These are phyloP conservation scores for Durotheca rogersii DNA, from an alignment of 495 filamentous ascomycete species.

Conservation along the genomic window DNA sequence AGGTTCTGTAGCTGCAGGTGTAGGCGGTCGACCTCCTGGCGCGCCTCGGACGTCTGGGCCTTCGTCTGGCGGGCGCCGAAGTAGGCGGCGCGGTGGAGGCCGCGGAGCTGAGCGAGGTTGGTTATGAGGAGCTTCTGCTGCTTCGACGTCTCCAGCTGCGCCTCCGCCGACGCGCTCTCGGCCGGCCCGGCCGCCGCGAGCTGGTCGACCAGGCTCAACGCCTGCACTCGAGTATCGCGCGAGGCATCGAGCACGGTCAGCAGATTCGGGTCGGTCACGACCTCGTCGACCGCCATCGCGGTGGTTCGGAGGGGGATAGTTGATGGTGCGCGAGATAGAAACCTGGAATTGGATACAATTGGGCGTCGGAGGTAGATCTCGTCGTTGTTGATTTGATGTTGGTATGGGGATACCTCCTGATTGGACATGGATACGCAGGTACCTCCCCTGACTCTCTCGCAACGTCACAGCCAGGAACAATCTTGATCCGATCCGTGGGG, in stretches of 20 bases:
- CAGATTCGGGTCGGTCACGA: conserved; percentile 70
- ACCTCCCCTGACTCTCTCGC: too few species aligned
- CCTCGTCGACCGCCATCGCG: conserved; percentile 51
- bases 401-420: too few species aligned
- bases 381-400: too few species aligned
- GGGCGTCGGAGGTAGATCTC: too few species aligned
- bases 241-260: conserved; percentile 70
- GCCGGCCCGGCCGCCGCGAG: conserved; percentile 36
- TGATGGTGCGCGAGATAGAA: too few species aligned
- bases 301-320: too few species aligned
- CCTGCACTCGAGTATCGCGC: conserved; percentile 68
- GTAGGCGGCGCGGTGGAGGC: conserved; percentile 76
- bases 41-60: conserved; percentile 76
- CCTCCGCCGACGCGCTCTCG: conserved; percentile 46
- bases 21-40: conserved; percentile 86
- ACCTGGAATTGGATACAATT: too few species aligned
- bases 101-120: conserved; percentile 77
- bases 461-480: too few species aligned
- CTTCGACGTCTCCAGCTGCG: conserved; percentile 64
- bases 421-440: too few species aligned
- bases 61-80: conserved; percentile 85
- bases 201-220: conserved; percentile 66
- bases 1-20: conserved; percentile 94
- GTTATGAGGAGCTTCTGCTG: conserved; percentile 79
- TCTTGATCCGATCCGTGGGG: too few species aligned